Percentiles rank a stretch among this genome's conserved stretches.
Conservation (phyloP, 148 eudicot species). For the Vaccinium darrowii region DNA sequence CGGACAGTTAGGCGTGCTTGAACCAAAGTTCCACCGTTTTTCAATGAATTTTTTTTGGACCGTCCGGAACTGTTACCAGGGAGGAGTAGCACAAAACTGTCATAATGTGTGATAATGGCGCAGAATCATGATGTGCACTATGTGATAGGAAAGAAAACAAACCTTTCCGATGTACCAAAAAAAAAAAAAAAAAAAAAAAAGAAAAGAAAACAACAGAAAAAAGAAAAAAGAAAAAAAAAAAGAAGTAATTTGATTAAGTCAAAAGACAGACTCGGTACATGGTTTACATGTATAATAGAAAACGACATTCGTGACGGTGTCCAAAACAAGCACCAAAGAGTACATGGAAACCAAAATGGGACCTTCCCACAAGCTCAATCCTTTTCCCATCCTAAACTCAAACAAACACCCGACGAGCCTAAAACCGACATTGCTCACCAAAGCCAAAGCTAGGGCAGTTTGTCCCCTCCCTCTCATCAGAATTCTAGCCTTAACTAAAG, state of each 20-base stretch:
- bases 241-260: background rate
- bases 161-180: too few relatives aligned
- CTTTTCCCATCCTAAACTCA: conserved; percentile 17
- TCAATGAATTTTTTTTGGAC: too few relatives aligned
- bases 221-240: background rate
- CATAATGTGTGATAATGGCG: too few relatives aligned
- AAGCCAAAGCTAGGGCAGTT: conserved; percentile 9
- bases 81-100: too few relatives aligned
- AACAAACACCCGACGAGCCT: conserved; percentile 17
- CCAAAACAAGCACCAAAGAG: conserved; percentile 23
- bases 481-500: background rate
- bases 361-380: conserved; percentile 19
- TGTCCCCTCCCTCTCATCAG: conserved; percentile 11
- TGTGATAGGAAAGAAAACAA: background rate
- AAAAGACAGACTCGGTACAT: background rate
- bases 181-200: too few relatives aligned
- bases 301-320: conserved; percentile 6
- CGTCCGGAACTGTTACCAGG: too few relatives aligned
- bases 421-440: conserved; percentile 15
- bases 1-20: too few relatives aligned
- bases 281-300: conserved; percentile 16
- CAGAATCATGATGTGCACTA: too few relatives aligned
- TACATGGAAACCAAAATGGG: conserved; percentile 24
- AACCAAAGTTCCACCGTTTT: too few relatives aligned
- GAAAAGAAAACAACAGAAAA: too few relatives aligned